Base-by-base conservation (phyloP, 345 rosid species). In the Cochlearia excelsa region DNA sequence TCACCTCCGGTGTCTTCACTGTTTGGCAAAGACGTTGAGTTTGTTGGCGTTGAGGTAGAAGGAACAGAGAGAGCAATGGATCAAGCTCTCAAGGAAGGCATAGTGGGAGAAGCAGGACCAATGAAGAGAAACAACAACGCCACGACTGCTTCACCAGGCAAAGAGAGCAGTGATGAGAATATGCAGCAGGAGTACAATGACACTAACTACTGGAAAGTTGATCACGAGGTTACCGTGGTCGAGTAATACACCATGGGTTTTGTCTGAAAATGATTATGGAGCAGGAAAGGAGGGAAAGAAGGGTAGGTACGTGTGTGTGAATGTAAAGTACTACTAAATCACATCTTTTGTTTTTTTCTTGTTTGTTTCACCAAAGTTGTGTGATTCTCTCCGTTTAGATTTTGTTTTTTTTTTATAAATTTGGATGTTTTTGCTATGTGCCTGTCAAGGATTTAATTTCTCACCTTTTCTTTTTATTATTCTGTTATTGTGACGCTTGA, bases 51-150 rank as follows among this genome's bases (percentile, higher is more conserved):
- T 47, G 97, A 89, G 69, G 57, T 78, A 45, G 94, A 87, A 84
- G 97, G 95, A 28, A 82, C 92, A 0, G 94, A 89, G 72, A 89
- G 79, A 76, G 97, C 97, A 50, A 93, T 87, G 97, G 99, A 89
- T n/a, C 95, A 83, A 67, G 95, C 97, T 55, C 86, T 85, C 9
- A 93, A 88, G 66, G 91, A 93, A 74, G 97, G 95, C 46, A 93
- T 89, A 71, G 97, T 89, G 3, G 97, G 94, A 46, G 99, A 89
- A 65, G 97, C 95, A 0, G 97, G 88, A 38, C 91, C 94, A 9
- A 60, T 93, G 76, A 93, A 83, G 78, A 77, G 88, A 78, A n/a
- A n/a, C n/a, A 82, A 62, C 70, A 69, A 67, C 26, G n/a, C 61
- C 37, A 81, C 86, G 0, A n/a, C n/a, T n/a, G 75, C 79, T 59